phyloP scores from a whole-genome alignment of 2,329 filamentous ascomycete genomes.

The Parasarocladium wereldwijsianum region DNA sequence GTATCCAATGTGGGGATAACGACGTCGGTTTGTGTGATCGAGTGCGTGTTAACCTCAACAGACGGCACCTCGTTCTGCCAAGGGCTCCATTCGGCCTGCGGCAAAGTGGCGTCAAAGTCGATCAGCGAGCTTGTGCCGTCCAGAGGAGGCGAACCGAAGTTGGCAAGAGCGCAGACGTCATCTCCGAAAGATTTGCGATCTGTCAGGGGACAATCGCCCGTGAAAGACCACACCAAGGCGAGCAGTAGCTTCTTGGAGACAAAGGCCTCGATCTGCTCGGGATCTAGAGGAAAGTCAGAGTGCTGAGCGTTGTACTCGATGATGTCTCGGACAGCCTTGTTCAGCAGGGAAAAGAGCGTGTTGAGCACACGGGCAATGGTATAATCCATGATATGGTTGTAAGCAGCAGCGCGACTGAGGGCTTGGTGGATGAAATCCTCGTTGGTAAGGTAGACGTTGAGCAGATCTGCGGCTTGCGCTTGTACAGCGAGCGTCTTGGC shows the following conservation, averaged over 20 bases:
- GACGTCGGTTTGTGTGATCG: constrained; percentile 92
- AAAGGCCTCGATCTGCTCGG: constrained; percentile 79
- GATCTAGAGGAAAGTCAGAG: constrained; percentile 80
- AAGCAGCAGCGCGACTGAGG: constrained; percentile 60
- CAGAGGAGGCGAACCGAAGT: constrained; percentile 70
- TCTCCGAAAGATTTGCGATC: constrained; percentile 88
- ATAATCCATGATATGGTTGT: constrained; percentile 97
- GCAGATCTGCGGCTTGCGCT: constrained; percentile 60
- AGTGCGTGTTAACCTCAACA: constrained; percentile 96
- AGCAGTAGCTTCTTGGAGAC: constrained; percentile 88
- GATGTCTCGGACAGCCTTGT: constrained; percentile 82
- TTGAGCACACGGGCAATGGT: constrained; percentile 80
- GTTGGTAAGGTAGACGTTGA: constrained; percentile 59
- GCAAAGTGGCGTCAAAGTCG: constrained; percentile 83
- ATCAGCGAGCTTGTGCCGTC: constrained; percentile 75
- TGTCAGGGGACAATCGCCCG: constrained; percentile 77
- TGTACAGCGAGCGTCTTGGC: constrained; percentile 70
- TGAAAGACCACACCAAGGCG: constrained; percentile 87
- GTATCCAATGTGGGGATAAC: constrained; percentile 97
- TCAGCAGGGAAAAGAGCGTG: constrained; percentile 87
- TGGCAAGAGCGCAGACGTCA: constrained; percentile 65
- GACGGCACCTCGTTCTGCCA: constrained; percentile 94
- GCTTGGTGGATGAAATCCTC: constrained; percentile 72
- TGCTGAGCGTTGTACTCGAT: constrained; percentile 95
- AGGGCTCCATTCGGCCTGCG: constrained; percentile 73